These are phyloP conservation scores for Fistulinella staudtii DNA, from an alignment of 1,284 basidiomycete genomes.

Conservation along the genomic window DNA sequence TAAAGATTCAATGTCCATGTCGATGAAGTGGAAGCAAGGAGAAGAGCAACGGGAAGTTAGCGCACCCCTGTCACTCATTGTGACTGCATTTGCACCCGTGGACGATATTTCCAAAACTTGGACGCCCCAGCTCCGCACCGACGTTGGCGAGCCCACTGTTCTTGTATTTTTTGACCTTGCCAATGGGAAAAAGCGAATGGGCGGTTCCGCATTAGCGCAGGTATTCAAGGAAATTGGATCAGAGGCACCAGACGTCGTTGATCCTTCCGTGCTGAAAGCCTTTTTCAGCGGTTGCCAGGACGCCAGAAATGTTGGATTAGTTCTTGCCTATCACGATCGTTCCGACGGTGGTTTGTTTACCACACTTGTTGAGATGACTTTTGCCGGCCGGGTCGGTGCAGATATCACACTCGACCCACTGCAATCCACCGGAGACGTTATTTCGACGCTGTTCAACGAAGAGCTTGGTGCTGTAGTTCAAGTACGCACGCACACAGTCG, in stretches of 20 bases:
- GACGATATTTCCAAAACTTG: slow-evolving; percentile 79
- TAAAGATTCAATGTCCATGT: slow-evolving; percentile 99
- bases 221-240: slow-evolving; percentile 91
- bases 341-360: slow-evolving; percentile 96
- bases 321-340: slow-evolving; percentile 96
- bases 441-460: slow-evolving; percentile 89
- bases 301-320: slow-evolving; percentile 61
- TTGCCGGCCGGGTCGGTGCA: slow-evolving; percentile 84
- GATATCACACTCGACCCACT: slow-evolving; percentile 65
- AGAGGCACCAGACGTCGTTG: slow-evolving; percentile 88
- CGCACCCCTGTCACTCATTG: slow-evolving; percentile 87
- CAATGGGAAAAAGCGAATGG: slow-evolving; percentile 78
- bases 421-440: slow-evolving; percentile 46
- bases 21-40: slow-evolving; percentile 86
- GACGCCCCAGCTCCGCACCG: slow-evolving; percentile 85
- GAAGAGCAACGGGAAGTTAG: slow-evolving; percentile 77
- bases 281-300: slow-evolving; percentile 80
- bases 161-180: slow-evolving; percentile 92
- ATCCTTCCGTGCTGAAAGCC: slow-evolving; percentile 68
- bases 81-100: slow-evolving; percentile 93
- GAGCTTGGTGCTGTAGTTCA: slow-evolving; percentile 95
- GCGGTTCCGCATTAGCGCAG: slow-evolving; percentile 94
- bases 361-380: slow-evolving; percentile 93
- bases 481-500: slow-evolving; percentile 62
- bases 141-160: slow-evolving; percentile 61